phyloP scores from a whole-genome alignment of 2,329 filamentous ascomycete species.

The Sarocladiaceae sp. region DNA sequence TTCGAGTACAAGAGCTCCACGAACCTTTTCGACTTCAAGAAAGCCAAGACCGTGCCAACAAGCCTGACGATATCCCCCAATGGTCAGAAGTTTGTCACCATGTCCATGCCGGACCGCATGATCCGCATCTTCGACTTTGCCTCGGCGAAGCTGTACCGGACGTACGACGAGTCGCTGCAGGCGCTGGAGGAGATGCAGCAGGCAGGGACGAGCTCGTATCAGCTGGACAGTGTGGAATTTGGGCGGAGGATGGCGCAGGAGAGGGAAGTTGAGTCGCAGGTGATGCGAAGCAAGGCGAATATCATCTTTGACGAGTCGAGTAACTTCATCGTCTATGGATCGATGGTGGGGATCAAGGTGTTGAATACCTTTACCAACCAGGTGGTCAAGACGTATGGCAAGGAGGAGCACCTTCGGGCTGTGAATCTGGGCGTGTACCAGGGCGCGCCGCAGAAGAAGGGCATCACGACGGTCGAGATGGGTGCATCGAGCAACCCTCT shows the following conservation, averaged over 20 bases:
- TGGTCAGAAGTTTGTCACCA: constrained; percentile 77
- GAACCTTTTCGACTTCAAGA: constrained; percentile 95
- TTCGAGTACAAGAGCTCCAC: constrained; percentile 93
- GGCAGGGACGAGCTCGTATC: constrained; percentile 74
- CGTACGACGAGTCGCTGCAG: constrained; percentile 89
- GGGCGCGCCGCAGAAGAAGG: constrained; percentile 91
- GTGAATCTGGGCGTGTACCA: constrained; percentile 86
- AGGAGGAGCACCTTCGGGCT: constrained; percentile 80
- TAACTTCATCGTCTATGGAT: constrained; percentile 91
- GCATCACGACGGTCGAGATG: constrained; percentile 91
- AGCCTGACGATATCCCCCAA: constrained; percentile 81
- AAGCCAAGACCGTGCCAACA: constrained; percentile 77
- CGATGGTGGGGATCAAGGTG: constrained; percentile 86
- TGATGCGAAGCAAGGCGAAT: constrained; percentile 66
- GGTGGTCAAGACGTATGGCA: constrained; percentile 82
- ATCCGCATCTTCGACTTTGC: constrained; percentile 90
- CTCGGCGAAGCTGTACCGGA: constrained; percentile 79
- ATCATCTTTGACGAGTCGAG: constrained; percentile 94
- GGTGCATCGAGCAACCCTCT: constrained; percentile 91
- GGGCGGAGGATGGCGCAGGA: constrained; percentile 81
- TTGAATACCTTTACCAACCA: constrained; percentile 94
- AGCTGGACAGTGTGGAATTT: constrained; percentile 87
- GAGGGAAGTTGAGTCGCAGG: constrained; percentile 70
- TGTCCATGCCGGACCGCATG: constrained; percentile 90
- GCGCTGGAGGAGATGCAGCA: constrained; percentile 94